These are phyloP conservation scores for Leishmania mexicana DNA, from an alignment of 208 protist species.

Conservation along the genomic window DNA sequence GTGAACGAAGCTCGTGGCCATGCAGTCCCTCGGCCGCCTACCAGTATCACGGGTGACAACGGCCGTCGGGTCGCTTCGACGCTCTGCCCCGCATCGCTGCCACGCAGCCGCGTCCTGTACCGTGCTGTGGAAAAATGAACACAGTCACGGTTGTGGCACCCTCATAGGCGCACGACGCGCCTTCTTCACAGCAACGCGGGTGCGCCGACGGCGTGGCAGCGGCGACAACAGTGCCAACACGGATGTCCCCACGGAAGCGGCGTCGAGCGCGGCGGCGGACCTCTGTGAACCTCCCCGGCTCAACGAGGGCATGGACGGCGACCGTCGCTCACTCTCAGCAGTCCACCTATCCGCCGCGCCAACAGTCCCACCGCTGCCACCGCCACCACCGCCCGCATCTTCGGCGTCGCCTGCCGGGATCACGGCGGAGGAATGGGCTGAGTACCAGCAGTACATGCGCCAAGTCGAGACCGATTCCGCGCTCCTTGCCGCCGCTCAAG, in stretches of 20 bases:
- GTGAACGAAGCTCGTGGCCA: neutral
- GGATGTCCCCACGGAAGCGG: neutral
- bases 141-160: neutral
- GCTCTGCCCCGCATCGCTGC: neutral
- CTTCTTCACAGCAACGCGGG: neutral
- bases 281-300: neutral
- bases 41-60: neutral
- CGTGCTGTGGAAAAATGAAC: neutral
- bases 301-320: neutral
- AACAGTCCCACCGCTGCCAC: neutral
- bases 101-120: neutral
- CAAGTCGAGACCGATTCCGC: slow-evolving; percentile 11
- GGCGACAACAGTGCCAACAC: neutral
- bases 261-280: neutral
- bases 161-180: neutral
- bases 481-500: slow-evolving; percentile 9
- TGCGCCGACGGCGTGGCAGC: neutral
- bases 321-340: neutral
- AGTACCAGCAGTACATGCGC: slow-evolving; percentile 18
- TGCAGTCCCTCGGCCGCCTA: slow-evolving; percentile 4
- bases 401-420: neutral
- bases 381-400: slow-evolving; percentile 10
- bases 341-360: neutral
- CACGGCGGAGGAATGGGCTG: slow-evolving; percentile 7
- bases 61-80: neutral